phyloP scores from a whole-genome alignment of 768 basidiomycete species.

The Cyclocybe aegerita region DNA sequence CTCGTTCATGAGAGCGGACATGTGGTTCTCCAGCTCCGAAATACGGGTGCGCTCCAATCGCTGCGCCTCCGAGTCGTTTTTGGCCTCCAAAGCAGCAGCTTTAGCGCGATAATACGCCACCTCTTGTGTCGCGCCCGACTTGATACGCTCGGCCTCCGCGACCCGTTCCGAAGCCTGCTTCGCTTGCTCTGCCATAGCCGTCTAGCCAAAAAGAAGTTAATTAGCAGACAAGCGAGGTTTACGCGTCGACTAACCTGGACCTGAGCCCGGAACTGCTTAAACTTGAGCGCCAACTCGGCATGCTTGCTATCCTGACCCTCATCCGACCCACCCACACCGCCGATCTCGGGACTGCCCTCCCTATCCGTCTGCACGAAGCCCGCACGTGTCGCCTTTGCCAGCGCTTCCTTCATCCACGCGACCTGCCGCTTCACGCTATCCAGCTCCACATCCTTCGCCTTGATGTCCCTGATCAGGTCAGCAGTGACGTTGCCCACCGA shows the following conservation, averaged over 20 bases:
- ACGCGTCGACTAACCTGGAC: slow-evolving; percentile 66
- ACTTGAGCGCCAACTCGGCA: slow-evolving; percentile 70
- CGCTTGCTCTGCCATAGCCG: slow-evolving; percentile 74
- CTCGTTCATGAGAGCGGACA: slow-evolving; percentile 61
- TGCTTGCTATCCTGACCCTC: slow-evolving; percentile 50
- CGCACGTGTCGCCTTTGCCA: slow-evolving; percentile 70
- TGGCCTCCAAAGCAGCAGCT: slow-evolving; percentile 79
- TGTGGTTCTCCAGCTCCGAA: slow-evolving; percentile 68
- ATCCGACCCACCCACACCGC: slow-evolving; percentile 29
- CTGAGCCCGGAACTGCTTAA: slow-evolving; percentile 87
- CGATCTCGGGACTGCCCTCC: slow-evolving; percentile 42
- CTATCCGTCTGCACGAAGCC: slow-evolving; percentile 71
- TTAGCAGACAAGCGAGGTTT: neutral
- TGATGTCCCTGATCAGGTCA: slow-evolving; percentile 78
- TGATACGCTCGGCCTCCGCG: slow-evolving; percentile 75
- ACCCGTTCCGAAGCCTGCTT: slow-evolving; percentile 74
- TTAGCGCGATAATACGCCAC: slow-evolving; percentile 96
- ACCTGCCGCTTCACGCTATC: slow-evolving; percentile 75
- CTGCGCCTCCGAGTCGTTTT: slow-evolving; percentile 59
- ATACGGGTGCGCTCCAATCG: slow-evolving; percentile 80
- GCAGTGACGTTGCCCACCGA: slow-evolving; percentile 72
- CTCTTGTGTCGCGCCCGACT: slow-evolving; percentile 83
- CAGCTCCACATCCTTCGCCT: slow-evolving; percentile 79
- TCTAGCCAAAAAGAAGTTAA: slow-evolving; percentile 38
- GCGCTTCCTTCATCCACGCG: slow-evolving; percentile 81